Evolutionary conservation across 164 flowering plant species (phyloP), one percentile per base, ranked within the genome.

Genomic region (Vitis rotundifolia): DNA sequence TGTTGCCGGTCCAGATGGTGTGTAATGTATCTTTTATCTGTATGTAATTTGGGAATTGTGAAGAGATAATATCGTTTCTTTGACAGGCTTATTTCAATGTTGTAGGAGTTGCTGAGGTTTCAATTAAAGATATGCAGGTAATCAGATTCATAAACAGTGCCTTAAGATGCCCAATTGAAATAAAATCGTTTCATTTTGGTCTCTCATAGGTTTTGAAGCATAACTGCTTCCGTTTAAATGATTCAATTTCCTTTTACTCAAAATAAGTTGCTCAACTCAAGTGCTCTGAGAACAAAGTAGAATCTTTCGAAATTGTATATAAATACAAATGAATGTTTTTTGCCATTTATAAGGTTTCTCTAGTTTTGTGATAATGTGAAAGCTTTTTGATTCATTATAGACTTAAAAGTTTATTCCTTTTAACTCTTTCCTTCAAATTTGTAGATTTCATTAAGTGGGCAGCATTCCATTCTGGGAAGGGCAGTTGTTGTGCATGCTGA

Each of bases 401-500:
- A 26, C 8, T 28, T 26, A 13, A 26, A 64, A 15, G 8, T 37
- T 37, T 37, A 6, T 22, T 37, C 44, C 28, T 28, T 28, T 14
- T 14, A 14, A 8, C 13, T 62, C 14, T 47, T 49, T 55, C 18
- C 15, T 68, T 55, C 55, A 56, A 49, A 59, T 52, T 73, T 66
- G 51, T 70, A 93, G 97, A 90, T 93, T 78, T 88, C 92, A 2
- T 72, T 93, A 12, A 90, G 70, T 69, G 98, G 98, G 56, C 83
- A 70, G 61, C 82, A 93, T 77, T 93, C 95, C 12, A 90, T 93
- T 63, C 76, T 91, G 51, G 98, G 98, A 63, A 86, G 98, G 77
- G 98, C 98, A 59, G 94, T 91, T 65, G 97, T 93, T 71, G 92
- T 93, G 68, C 97, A 93, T 81, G 98, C 98, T 76, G 95, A 90